Base-by-base conservation (phyloP, 2,329 filamentous ascomycete genomes). In the Aspergillus fischeri region DNA sequence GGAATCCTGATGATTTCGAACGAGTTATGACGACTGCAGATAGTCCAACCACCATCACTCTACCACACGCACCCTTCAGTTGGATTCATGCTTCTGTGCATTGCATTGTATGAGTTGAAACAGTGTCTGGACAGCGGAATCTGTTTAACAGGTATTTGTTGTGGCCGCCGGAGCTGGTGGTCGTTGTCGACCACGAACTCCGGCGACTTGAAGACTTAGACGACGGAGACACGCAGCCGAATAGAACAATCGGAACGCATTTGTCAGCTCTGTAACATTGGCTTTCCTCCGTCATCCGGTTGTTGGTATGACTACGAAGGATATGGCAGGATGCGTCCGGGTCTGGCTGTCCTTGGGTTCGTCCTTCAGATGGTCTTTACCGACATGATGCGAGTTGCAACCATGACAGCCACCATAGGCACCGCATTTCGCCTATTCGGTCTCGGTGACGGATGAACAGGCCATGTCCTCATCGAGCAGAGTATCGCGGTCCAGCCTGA, bases 401-500 rank as follows among this genome's bases (percentile, higher is more conserved):
- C 41, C 24, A 53, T 53, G 51, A 53, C 32, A 32, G 27, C 42
- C 38, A 53, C 42, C 51, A 27, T 42, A 48, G 27, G 38, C 7
- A 47, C 41, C 10, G 4, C 51, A 53, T 53, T 53, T 48, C 51
- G 38, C n/a, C 51, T 53, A 3, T 29, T 24, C 25, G 51, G 51
- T 9, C 28, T 38, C n/a, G 24, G 7, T 44, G 28, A 27, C 11
- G 20, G 51, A 38, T 10, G 20, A 3, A n/a, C 42, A 38, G 24
- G 42, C 41, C 42, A 48, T 48, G 48, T 53, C 51, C 14, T 47
- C 4, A 3, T 53, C n/a, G 51, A n/a, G 25, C 51, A 53, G 51
- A 48, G 41, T 48, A 48, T 48, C 32, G 4, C 51, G n/a, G 25
- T 38, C 21, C 25, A 7, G 42, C 51, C 51, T 35, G 27, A 53